Percentiles rank a stretch among this genome's conserved stretches.
Evolutionary conservation across 495 filamentous ascomycete species (phyloP).

Genomic region (Cladorrhinum samala): DNA sequence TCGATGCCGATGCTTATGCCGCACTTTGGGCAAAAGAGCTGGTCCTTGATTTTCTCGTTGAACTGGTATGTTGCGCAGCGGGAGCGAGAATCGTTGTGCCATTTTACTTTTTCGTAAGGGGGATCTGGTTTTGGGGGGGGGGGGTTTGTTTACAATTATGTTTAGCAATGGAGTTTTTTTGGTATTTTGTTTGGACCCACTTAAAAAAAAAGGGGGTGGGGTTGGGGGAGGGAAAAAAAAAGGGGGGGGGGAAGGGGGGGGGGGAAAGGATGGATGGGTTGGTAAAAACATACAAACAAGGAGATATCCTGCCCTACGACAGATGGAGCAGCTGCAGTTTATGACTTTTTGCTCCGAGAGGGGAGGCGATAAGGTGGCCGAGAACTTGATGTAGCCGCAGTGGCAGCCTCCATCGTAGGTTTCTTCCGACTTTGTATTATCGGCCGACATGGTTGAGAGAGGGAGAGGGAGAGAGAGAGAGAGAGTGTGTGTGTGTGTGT

Average conservation of each 20-base stretch:
- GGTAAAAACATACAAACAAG: constrained; percentile 24
- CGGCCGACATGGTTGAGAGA: too few relatives aligned
- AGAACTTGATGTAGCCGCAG: constrained; percentile 30
- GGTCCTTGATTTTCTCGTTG: constrained; percentile 28
- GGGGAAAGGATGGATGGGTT: background rate
- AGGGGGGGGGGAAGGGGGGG: background rate
- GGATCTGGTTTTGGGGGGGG: constrained; percentile 14
- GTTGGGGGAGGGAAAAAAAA: background rate
- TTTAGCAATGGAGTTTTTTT: background rate
- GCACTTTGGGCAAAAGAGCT: constrained; percentile 32
- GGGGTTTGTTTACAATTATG: background rate
- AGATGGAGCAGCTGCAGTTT: constrained; percentile 28
- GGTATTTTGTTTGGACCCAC: background rate
- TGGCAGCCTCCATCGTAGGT: constrained; percentile 28
- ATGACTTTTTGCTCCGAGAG: constrained; percentile 21
- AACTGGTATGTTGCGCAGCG: constrained; percentile 26
- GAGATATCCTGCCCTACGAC: constrained; percentile 25
- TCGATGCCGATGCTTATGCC: constrained; percentile 29
- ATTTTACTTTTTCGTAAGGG: constrained; percentile 14
- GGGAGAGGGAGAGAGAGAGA: too few relatives aligned
- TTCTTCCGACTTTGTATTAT: too few relatives aligned
- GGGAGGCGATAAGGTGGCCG: constrained; percentile 24
- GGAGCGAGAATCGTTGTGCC: constrained; percentile 21
- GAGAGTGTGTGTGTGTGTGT: too few relatives aligned
- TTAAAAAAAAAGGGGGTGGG: background rate